Percentiles rank a stretch among this genome's conserved stretches.
These are phyloP conservation scores for Singerocomus inundabilis DNA, from an alignment of 1,284 basidiomycete genomes.

Conservation along the genomic window DNA sequence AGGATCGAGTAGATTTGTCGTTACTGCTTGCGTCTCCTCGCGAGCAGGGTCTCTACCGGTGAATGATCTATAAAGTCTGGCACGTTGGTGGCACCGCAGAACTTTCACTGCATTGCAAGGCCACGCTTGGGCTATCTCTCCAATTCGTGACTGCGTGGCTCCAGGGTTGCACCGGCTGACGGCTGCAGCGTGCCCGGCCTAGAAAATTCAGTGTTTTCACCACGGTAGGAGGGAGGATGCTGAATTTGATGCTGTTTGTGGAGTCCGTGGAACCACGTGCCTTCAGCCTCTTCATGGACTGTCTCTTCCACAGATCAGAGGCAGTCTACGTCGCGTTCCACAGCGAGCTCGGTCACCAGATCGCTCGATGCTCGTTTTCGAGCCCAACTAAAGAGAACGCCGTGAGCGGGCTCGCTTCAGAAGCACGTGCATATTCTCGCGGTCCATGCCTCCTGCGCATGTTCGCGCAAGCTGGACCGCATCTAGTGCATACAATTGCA, in stretches of 20 bases:
- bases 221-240: neutral
- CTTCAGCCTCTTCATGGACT: too few species aligned
- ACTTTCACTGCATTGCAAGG: constrained; percentile 8
- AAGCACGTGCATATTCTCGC: constrained; percentile 28
- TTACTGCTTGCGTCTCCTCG: neutral
- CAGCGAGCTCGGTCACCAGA: neutral
- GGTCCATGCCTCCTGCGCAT: constrained; percentile 29
- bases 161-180: constrained; percentile 10
- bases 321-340: neutral
- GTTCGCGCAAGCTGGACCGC: constrained; percentile 23
- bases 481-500: constrained; percentile 12
- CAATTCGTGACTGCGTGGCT: constrained; percentile 3
- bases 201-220: neutral
- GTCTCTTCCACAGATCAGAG: too few species aligned
- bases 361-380: neutral
- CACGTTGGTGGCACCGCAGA: too few species aligned
- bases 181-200: constrained; percentile 7
- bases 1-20: constrained; percentile 1
- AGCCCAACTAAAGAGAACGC: neutral
- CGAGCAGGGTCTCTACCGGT: too few species aligned
- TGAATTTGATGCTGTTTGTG: constrained; percentile 4
- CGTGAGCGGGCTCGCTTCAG: neutral
- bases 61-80: too few species aligned
- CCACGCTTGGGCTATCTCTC: constrained; percentile 2
- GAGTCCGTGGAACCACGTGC: too few species aligned